phyloP scores from a whole-genome alignment of 2,329 filamentous ascomycete genomes.

The Trichoderma sp. region DNA sequence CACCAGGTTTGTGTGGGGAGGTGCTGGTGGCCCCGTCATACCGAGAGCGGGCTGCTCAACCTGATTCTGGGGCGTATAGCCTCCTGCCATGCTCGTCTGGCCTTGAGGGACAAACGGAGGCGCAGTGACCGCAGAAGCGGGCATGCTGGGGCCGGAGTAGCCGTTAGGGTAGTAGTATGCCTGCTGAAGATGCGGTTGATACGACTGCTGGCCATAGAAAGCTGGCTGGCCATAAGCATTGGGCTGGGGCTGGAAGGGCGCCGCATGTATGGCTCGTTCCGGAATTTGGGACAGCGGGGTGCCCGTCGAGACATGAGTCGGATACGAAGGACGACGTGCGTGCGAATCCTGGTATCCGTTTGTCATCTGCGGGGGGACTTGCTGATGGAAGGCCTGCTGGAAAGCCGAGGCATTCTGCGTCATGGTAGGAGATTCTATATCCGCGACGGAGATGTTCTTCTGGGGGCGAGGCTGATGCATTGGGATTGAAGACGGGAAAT shows the following conservation, averaged over 20 bases:
- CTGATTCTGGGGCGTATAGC: conserved; percentile 50
- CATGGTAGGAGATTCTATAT: conserved; percentile 81
- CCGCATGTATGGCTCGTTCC: conserved; percentile 87
- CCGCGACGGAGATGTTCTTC: conserved; percentile 89
- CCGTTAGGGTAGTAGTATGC: conserved; percentile 71
- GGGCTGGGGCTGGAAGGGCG: conserved; percentile 88
- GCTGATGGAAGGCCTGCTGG: conserved; percentile 90
- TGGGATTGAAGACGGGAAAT: conserved; percentile 56
- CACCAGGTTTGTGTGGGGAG: conserved; percentile 53
- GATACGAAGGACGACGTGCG: conserved; percentile 68
- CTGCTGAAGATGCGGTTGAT: conserved; percentile 50
- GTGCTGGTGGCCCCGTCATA: conserved; percentile 35
- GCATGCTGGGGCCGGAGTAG: conserved; percentile 54
- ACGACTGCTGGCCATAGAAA: conserved; percentile 56
- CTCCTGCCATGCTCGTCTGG: conserved; percentile 51
- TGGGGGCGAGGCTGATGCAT: conserved; percentile 97
- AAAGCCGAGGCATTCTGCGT: conserved; percentile 70
- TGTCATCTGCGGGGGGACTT: conserved; percentile 77
- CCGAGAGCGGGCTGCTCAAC: conserved; percentile 43
- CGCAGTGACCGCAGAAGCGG: conserved; percentile 51
- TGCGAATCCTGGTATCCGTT: conserved; percentile 65
- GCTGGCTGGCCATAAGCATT: conserved; percentile 63
- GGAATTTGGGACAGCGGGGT: conserved; percentile 91
- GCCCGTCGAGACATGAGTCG: conserved; percentile 70
- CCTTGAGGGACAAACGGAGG: conserved; percentile 62